Conservation (phyloP, 225 moss, liverwort and hornwort species). For the Polytrichum formosum region DNA sequence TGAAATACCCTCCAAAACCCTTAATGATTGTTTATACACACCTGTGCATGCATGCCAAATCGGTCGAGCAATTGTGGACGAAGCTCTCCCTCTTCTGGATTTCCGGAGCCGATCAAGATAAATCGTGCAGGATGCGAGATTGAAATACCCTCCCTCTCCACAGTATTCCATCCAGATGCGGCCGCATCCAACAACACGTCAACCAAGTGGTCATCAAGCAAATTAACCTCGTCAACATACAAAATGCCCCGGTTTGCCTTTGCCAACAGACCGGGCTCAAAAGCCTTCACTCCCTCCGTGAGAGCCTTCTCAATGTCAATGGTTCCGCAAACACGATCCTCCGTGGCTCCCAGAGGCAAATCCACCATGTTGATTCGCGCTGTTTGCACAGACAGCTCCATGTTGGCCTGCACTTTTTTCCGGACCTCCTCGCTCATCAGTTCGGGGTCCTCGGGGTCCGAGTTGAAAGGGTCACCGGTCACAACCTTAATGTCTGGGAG, state of each 20-base stretch:
- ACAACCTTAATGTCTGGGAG: slow-evolving; percentile 74
- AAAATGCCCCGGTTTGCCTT: slow-evolving; percentile 81
- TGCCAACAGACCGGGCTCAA: slow-evolving; percentile 77
- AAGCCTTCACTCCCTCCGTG: slow-evolving; percentile 87
- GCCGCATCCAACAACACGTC: slow-evolving; percentile 78
- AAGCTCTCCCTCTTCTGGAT: slow-evolving; percentile 80
- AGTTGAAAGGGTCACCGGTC: slow-evolving; percentile 80
- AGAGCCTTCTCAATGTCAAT: slow-evolving; percentile 92
- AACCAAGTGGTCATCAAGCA: slow-evolving; percentile 82
- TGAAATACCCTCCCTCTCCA: slow-evolving; percentile 83
- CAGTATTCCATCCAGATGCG: slow-evolving; percentile 86
- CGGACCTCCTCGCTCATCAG: slow-evolving; percentile 84
- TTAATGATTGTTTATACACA: slow-evolving; percentile 6
- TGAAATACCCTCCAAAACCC: neutral
- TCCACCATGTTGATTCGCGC: slow-evolving; percentile 90
- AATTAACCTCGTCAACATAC: slow-evolving; percentile 83
- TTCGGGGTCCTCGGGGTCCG: slow-evolving; percentile 76
- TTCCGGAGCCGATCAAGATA: slow-evolving; percentile 80
- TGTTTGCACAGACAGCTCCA: slow-evolving; percentile 40
- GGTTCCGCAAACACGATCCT: slow-evolving; percentile 88
- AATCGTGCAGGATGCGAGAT: slow-evolving; percentile 80
- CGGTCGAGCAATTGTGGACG: slow-evolving; percentile 77
- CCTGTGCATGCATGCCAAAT: slow-evolving; percentile 89
- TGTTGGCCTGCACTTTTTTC: slow-evolving; percentile 33
- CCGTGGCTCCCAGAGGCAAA: slow-evolving; percentile 72